A percentile compares a stretch with the other conserved stretches of the same genome.
Evolutionary conservation across 345 rosid species (phyloP).

Genomic region (Turritis glabra): DNA sequence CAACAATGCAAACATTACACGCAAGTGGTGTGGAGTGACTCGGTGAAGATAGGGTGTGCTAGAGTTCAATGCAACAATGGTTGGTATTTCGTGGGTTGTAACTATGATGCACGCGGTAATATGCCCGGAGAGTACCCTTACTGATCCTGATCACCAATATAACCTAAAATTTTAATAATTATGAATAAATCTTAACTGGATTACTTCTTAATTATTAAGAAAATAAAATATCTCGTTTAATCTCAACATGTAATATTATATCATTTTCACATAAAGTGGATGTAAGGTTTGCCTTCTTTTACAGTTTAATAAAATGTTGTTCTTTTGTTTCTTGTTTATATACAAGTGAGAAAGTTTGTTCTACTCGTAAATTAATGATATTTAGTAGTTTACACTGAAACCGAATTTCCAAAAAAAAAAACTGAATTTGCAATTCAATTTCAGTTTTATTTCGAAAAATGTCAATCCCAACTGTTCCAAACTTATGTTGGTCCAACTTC

Average conservation of each 20-base stretch:
- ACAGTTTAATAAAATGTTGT: not conserved
- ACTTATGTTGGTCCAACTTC: too few relatives aligned
- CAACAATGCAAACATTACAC: constrained; percentile 61
- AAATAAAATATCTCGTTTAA: not conserved
- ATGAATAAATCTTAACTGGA: not conserved
- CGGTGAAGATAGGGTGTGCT: constrained; percentile 62
- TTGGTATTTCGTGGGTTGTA: constrained; percentile 53
- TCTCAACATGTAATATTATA: not conserved
- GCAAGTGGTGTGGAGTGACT: constrained; percentile 64
- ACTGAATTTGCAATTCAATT: not conserved
- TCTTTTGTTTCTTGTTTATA: not conserved
- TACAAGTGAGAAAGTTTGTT: not conserved
- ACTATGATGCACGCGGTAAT: constrained; percentile 60
- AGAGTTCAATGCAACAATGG: constrained; percentile 55
- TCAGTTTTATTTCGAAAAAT: not conserved
- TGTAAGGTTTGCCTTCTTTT: constrained; percentile 1
- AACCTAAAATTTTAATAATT: not conserved
- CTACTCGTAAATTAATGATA: not conserved
- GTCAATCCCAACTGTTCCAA: not conserved
- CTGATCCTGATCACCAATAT: not conserved
- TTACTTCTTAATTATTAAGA: not conserved
- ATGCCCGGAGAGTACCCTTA: constrained; percentile 25
- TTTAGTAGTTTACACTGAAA: not conserved
- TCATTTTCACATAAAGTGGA: not conserved
- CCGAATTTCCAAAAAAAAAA: not conserved